Evolutionary conservation across 306 rosid species (phyloP).

Genomic region (Rubus idaeus): DNA sequence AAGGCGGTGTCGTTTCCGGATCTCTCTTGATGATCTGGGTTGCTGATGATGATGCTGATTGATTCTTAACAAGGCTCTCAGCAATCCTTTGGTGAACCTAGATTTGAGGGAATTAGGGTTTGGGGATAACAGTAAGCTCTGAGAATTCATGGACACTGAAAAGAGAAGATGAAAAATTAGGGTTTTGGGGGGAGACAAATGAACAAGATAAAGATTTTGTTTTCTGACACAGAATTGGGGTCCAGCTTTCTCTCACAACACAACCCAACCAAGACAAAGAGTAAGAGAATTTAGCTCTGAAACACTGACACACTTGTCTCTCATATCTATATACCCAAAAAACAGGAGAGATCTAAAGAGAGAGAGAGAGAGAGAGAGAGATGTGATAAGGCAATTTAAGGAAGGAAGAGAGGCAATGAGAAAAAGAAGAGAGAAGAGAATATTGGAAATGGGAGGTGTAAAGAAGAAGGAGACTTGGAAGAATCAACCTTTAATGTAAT

Average conservation of each 20-base stretch:
- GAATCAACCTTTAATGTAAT: conserved; percentile 17
- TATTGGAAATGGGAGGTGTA: conserved; percentile 32
- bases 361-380: background rate
- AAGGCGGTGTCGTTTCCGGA: conserved; percentile 7
- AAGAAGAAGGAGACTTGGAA: conserved; percentile 18
- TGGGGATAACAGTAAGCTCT: background rate
- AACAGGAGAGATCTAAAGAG: background rate
- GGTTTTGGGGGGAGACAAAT: conserved; percentile 17
- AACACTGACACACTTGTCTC: conserved; percentile 26
- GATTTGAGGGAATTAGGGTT: conserved; percentile 29
- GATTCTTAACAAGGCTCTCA: conserved; percentile 27
- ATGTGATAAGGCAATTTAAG: background rate
- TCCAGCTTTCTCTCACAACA: conserved; percentile 7
- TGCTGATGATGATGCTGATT: background rate
- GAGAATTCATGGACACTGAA: conserved; percentile 16
- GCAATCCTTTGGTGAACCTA: conserved; percentile 24
- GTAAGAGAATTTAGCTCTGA: conserved; percentile 13
- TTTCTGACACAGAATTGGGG: conserved; percentile 28
- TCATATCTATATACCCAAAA: conserved; percentile 7
- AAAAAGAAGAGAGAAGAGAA: conserved; percentile 4
- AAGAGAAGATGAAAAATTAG: background rate
- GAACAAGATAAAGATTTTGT: conserved; percentile 25
- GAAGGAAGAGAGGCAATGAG: conserved; percentile 2
- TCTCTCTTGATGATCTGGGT: conserved; percentile 27
- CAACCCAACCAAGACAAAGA: conserved; percentile 15